phyloP scores from a whole-genome alignment of 257 asterid species.

The Fraxinus pennsylvanica region DNA sequence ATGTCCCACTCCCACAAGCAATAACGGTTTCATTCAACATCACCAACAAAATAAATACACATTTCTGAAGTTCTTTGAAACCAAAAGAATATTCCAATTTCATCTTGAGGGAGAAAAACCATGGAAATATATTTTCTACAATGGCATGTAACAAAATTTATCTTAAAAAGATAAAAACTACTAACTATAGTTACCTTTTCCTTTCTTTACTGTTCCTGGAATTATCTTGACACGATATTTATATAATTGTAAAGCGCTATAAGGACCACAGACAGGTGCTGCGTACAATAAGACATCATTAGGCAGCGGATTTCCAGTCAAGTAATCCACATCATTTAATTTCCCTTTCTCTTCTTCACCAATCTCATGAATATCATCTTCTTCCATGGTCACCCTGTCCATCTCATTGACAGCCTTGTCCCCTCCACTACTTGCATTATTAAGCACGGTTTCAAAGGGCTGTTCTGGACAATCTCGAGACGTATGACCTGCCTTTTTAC shows the following conservation, averaged over 20 bases:
- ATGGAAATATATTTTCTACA: neutral
- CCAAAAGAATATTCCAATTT: neutral
- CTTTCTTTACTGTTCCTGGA: conserved; percentile 90
- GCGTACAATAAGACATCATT: conserved; percentile 81
- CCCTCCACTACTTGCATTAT: neutral
- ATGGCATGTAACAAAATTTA: neutral
- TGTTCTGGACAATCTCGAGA: no score
- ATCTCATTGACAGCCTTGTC: conserved; percentile 35
- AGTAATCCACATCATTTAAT: conserved; percentile 81
- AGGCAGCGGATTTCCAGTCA: conserved; percentile 84
- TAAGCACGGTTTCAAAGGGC: no score
- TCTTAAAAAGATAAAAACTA: neutral
- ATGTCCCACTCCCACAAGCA: neutral
- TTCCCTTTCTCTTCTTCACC: conserved; percentile 95
- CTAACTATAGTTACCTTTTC: conserved; percentile 49
- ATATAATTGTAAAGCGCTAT: conserved; percentile 80
- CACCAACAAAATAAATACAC: neutral
- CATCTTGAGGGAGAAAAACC: neutral
- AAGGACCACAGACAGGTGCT: conserved; percentile 92
- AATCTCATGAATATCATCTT: conserved; percentile 91
- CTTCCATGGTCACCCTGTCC: conserved; percentile 87
- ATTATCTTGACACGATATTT: conserved; percentile 91
- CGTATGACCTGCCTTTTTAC: no score
- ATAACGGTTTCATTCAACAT: neutral
- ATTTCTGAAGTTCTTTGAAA: neutral